phyloP scores from a whole-genome alignment of 169 alveolate species.

The Perkinsus marinus region DNA sequence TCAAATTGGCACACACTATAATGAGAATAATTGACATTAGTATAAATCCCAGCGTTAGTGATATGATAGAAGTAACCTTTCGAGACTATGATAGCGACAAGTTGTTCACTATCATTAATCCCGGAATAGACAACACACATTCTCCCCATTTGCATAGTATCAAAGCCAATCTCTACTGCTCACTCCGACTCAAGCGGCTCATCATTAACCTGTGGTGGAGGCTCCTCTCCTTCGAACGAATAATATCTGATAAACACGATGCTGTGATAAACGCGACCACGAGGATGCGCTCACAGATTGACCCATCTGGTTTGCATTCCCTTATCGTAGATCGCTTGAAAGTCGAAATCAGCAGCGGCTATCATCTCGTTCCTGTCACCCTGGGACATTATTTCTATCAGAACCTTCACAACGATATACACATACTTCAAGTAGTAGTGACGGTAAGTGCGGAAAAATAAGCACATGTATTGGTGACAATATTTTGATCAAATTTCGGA shows the following conservation, averaged over 20 bases:
- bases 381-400: neutral
- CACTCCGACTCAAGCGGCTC: neutral
- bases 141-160: too few relatives aligned
- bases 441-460: too few relatives aligned
- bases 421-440: too few relatives aligned
- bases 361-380: neutral
- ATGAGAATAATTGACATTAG: too few relatives aligned
- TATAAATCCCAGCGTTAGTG: too few relatives aligned
- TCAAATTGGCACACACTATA: too few relatives aligned
- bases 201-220: neutral
- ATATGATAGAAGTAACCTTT: too few relatives aligned
- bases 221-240: neutral
- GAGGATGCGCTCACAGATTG: neutral
- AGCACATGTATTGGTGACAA: too few relatives aligned
- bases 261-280: neutral
- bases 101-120: too few relatives aligned
- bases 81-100: too few relatives aligned
- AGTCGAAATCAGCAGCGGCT: neutral
- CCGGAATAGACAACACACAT: too few relatives aligned
- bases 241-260: neutral
- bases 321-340: neutral
- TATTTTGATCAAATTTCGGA: too few relatives aligned
- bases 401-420: neutral
- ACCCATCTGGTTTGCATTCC: neutral
- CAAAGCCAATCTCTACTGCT: neutral